Evolutionary conservation across 129 eudicot species (phyloP).

Genomic region (Solidago caesia): DNA sequence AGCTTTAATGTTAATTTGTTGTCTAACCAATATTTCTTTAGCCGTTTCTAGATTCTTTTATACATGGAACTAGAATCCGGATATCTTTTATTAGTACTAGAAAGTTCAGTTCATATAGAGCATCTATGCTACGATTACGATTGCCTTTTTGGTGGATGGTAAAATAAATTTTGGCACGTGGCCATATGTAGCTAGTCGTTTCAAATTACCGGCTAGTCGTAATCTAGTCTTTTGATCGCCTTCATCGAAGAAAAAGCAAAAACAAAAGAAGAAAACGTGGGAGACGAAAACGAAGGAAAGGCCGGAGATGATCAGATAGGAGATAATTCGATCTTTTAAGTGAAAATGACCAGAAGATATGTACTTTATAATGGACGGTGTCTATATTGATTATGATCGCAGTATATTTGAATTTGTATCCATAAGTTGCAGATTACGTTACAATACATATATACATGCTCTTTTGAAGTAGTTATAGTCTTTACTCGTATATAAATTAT

Average conservation of each 20-base stretch:
- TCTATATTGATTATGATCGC: not conserved
- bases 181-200: no score
- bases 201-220: not conserved
- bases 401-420: constrained; percentile 4
- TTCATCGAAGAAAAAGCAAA: not conserved
- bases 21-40: no score
- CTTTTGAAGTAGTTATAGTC: no score
- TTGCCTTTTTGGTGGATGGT: not conserved
- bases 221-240: not conserved
- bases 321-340: not conserved
- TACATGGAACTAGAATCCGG: no score
- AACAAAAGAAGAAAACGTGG: constrained; percentile 7
- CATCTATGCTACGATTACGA: not conserved
- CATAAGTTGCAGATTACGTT: no score
- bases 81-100: no score
- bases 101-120: no score
- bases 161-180: not conserved
- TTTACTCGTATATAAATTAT: no score
- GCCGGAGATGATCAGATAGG: not conserved
- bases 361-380: not conserved
- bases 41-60: no score
- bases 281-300: not conserved
- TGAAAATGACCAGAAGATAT: not conserved
- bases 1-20: no score
- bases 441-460: no score